Conservation (phyloP, 768 basidiomycete genomes). For the Boletus vermiculosoides region DNA sequence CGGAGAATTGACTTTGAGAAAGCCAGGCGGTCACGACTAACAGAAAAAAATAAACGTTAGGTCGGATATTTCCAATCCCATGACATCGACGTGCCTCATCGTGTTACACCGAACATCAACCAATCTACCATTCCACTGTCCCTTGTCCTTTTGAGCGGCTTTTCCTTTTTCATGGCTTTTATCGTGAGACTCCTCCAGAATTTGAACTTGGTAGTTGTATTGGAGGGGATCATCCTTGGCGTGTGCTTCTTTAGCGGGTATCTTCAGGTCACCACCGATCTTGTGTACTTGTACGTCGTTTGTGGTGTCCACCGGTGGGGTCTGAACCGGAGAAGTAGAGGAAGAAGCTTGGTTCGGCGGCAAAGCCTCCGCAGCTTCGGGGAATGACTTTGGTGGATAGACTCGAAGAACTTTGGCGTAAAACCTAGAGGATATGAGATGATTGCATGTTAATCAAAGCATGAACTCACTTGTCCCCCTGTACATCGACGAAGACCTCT, state of each 20-base stretch:
- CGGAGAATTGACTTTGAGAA: conserved; percentile 98
- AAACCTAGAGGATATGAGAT: conserved; percentile 51
- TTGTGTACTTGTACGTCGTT: conserved; percentile 59
- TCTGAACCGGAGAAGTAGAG: conserved; percentile 49
- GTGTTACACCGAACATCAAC: conserved; percentile 79
- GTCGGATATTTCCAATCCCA: not conserved
- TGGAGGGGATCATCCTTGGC: conserved; percentile 72
- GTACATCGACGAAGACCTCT: conserved; percentile 86
- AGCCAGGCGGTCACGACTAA: conserved; percentile 88
- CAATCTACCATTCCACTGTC: conserved; percentile 68
- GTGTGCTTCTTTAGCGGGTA: conserved; percentile 67
- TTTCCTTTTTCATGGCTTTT: conserved; percentile 63
- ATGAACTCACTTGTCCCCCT: conserved; percentile 75
- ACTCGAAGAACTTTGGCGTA: conserved; percentile 79
- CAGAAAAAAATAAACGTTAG: not conserved
- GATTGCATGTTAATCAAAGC: not conserved
- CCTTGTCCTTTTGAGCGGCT: conserved; percentile 54
- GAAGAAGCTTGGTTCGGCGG: conserved; percentile 30
- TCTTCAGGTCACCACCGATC: conserved; percentile 76
- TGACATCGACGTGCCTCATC: conserved; percentile 64
- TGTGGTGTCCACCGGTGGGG: conserved; percentile 42
- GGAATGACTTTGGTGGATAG: conserved; percentile 59
- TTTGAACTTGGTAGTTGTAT: conserved; percentile 87
- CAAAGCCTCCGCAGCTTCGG: conserved; percentile 39
- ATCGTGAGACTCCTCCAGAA: conserved; percentile 74